These are phyloP conservation scores for Globisporangium heterothallicum DNA, from an alignment of 352 stramenopile genomes.

Conservation along the genomic window DNA sequence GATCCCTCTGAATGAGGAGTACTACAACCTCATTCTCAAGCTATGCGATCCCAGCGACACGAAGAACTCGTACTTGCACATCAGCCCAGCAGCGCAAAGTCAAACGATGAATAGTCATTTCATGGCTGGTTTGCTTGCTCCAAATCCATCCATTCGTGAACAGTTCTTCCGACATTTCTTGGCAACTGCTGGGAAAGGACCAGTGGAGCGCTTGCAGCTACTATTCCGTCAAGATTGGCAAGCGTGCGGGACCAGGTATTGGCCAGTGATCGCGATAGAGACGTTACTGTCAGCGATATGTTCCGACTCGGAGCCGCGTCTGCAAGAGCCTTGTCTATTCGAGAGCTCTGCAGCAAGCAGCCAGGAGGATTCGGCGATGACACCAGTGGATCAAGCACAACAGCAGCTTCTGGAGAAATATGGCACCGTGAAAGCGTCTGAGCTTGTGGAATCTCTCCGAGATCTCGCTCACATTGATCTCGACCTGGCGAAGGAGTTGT, in stretches of 20 bases:
- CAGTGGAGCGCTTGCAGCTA: conserved; percentile 52
- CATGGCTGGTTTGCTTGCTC: conserved; percentile 73
- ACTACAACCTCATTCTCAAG: conserved; percentile 72
- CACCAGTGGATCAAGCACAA: conserved; percentile 7
- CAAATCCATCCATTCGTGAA: conserved; percentile 48
- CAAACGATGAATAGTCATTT: conserved; percentile 74
- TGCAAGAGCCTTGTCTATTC: conserved; percentile 10
- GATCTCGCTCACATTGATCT: conserved; percentile 77
- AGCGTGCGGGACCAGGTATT: conserved; percentile 79
- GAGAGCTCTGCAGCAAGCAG: not conserved
- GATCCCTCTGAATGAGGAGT: conserved; percentile 73
- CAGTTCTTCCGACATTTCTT: conserved; percentile 79
- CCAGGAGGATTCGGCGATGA: not conserved
- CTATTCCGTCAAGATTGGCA: conserved; percentile 85
- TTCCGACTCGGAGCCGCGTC: conserved; percentile 6
- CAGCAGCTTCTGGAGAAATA: conserved; percentile 27
- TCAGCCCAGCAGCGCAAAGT: conserved; percentile 52
- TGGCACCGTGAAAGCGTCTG: conserved; percentile 22
- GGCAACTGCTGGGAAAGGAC: conserved; percentile 27
- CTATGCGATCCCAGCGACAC: conserved; percentile 63
- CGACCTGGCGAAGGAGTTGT: conserved; percentile 81
- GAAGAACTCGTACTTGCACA: conserved; percentile 69
- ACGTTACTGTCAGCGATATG: conserved; percentile 52
- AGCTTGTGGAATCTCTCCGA: conserved; percentile 52
- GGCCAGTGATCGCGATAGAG: conserved; percentile 77